These are phyloP conservation scores for Pyricularia grisea DNA, from an alignment of 2,329 filamentous ascomycete genomes.

Conservation along the genomic window DNA sequence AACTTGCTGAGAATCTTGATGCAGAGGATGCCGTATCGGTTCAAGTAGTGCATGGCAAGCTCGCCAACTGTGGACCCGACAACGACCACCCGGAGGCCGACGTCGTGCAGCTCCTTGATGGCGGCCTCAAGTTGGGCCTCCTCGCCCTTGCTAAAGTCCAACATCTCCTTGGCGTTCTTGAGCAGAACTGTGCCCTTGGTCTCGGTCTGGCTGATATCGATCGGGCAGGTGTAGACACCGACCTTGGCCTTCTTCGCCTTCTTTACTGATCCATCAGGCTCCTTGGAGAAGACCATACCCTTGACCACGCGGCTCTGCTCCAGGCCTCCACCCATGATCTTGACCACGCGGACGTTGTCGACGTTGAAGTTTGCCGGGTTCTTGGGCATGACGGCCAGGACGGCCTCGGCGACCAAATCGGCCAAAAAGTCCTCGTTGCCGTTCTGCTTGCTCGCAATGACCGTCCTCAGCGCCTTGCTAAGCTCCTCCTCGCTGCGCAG, in stretches of 20 bases:
- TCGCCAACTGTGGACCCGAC: slow-evolving; percentile 93
- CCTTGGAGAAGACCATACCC: slow-evolving; percentile 96
- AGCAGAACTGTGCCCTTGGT: slow-evolving; percentile 96
- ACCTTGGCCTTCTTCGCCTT: slow-evolving; percentile 92
- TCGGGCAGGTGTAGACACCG: slow-evolving; percentile 89
- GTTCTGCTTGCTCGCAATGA: slow-evolving; percentile 93
- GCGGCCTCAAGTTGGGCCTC: slow-evolving; percentile 81
- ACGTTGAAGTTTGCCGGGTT: slow-evolving; percentile 96
- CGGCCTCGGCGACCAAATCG: slow-evolving; percentile 74
- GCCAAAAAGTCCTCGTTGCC: slow-evolving; percentile 86
- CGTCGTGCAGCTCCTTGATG: slow-evolving; percentile 94
- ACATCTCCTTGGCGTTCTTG: slow-evolving; percentile 97
- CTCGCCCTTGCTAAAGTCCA: slow-evolving; percentile 96
- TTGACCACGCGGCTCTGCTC: slow-evolving; percentile 91
- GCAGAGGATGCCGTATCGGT: slow-evolving; percentile 90
- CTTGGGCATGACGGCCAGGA: slow-evolving; percentile 86
- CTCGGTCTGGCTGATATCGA: slow-evolving; percentile 93
- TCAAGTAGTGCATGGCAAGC: slow-evolving; percentile 93
- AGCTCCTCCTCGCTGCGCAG: slow-evolving; percentile 74
- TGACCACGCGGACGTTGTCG: slow-evolving; percentile 96
- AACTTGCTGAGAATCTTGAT: slow-evolving; percentile 99
- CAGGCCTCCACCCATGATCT: slow-evolving; percentile 97
- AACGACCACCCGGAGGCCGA: slow-evolving; percentile 82
- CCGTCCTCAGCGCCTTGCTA: slow-evolving; percentile 89
- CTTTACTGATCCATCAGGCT: slow-evolving; percentile 88